Base-by-base conservation (phyloP, 768 basidiomycete genomes). In the Paxillus rubicundulus region DNA sequence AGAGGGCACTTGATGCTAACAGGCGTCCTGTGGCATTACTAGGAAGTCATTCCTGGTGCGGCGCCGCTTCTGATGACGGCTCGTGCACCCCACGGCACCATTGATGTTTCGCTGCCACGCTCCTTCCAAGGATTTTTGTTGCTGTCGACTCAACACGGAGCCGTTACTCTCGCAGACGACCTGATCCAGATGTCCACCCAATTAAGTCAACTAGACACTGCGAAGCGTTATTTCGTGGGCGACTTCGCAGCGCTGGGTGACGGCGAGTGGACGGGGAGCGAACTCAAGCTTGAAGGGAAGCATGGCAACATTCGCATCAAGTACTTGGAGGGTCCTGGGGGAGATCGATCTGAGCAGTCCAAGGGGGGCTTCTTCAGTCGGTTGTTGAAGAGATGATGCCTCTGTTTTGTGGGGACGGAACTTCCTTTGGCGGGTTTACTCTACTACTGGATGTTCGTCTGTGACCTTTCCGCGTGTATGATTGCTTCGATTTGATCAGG, bases 141-240 rank as follows among this genome's bases (percentile, higher is more conserved):
- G 4, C 21, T 66, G 16, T 52, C 61, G 1, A 63, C 66, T 4
- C 44, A 13, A 2, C 51, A 59, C 14, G 66, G 66, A 2, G 57
- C 47, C 4, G 37, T 64, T 32, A 37, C 45, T 0, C 33, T 68
- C 16, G 36, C 51, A 10, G 57, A 61, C 5, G 3, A 30, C 4
- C n/a, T 70, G 2, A 13, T 61, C 3, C 37, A 37, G 43, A 56
- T 58, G 5, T 49, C 45, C 16, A 68, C 59, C 0, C 63, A 58
- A 42, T 50, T 68, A 43, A 57, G 66, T 33, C 66, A 68, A 17
- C 5, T 61, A 1, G 57, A 44, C 3, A 8, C n/a, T 14, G 32
- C 40, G 6, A 57, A 50, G 32, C 52, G 59, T 34, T 68, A 55
- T 45, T 70, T 68, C 52, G 21, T 68, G 18, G 66, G 68, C 1